Percentiles rank a stretch among this genome's conserved stretches.
Conservation (phyloP, 192 early-diverging fungal genomes). For the Geranomyces variabilis region DNA sequence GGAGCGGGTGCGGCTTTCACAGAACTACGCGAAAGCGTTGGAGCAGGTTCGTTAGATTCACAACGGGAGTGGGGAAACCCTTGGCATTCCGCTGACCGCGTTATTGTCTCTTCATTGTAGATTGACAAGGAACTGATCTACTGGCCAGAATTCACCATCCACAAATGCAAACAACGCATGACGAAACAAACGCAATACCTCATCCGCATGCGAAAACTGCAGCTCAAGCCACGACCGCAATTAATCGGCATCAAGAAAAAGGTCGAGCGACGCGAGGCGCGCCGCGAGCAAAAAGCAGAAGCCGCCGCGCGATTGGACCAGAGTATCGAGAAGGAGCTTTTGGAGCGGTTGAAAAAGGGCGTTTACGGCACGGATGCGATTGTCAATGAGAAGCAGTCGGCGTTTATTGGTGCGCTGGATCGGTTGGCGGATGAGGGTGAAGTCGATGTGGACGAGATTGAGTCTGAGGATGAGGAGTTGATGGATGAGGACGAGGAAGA, state of each 20-base stretch:
- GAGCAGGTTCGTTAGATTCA: slow-evolving; percentile 55
- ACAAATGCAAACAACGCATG: slow-evolving; percentile 96
- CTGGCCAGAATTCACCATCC: slow-evolving; percentile 89
- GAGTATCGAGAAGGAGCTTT: slow-evolving; percentile 93
- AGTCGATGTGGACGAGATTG: slow-evolving; percentile 42
- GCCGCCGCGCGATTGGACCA: slow-evolving; percentile 87
- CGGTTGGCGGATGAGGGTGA: slow-evolving; percentile 49
- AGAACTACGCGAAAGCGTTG: slow-evolving; percentile 86
- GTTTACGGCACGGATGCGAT: slow-evolving; percentile 91
- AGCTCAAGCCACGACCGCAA: slow-evolving; percentile 77
- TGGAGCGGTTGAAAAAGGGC: slow-evolving; percentile 88
- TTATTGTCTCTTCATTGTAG: slow-evolving; percentile 27
- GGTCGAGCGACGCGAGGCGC: slow-evolving; percentile 83
- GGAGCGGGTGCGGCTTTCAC: slow-evolving; percentile 86
- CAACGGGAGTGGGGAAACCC: background rate
- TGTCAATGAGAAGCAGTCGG: slow-evolving; percentile 89
- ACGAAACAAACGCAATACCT: slow-evolving; percentile 97
- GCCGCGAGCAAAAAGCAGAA: slow-evolving; percentile 87
- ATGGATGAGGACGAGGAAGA: slow-evolving; percentile 38
- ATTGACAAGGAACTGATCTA: slow-evolving; percentile 89
- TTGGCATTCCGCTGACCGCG: background rate
- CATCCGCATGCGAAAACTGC: slow-evolving; percentile 89
- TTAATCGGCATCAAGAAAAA: slow-evolving; percentile 93
- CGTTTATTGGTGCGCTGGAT: slow-evolving; percentile 88
- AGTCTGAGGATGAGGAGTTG: slow-evolving; percentile 46